Evolutionary conservation across 2,329 filamentous ascomycete species (phyloP), one percentile per base, ranked within the genome.

Genomic region (Nothopassalora personata): DNA sequence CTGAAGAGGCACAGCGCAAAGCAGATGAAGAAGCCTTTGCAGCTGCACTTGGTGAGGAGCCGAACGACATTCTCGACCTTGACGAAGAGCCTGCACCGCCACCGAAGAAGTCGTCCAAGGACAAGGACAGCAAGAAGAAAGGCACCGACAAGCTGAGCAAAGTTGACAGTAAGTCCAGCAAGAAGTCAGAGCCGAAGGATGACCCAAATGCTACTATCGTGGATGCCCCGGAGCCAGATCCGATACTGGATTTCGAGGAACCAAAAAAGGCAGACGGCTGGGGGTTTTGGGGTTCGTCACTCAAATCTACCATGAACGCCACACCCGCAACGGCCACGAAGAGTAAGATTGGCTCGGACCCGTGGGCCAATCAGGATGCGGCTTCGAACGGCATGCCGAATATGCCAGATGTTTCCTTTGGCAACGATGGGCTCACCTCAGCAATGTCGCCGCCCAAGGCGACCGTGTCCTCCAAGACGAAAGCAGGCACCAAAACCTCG

Each of bases 271-370:
- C 70, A 30, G 68, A 71, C 51, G 76, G 75, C 48, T 76, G 72
- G 71, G 68, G 73, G 53, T 75, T 75, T 56, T 79, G 75, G 75
- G 77, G 77, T 57, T 72, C 77, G 47, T 75, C 74, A 57, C 68
- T 77, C 55, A 77, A 76, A 65, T 75, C 75, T 59, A 73, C 63
- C 33, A 78, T 76, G 61, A 77, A 77, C 66, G 67, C 71, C 65
- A 66, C 70, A 63, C 46, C 70, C 67, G 68, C 53, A 53, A 54
- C 66, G 49, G 65, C 64, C 48, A 58, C 66, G 57, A 67, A 62
- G 53, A 75, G 76, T 70, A 76, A 77, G 64, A 79, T 78, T 74
- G 74, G 68, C 57, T 70, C 75, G 64, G 70, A 71, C 67, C 72
- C 71, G 48, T 67, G 67, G 72, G 66, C 76, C 75, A 77, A 76